Evolutionary conservation across 2,329 filamentous ascomycete genomes (phyloP), one percentile per base, ranked within the genome.

Genomic region (Aspergillus latus): DNA sequence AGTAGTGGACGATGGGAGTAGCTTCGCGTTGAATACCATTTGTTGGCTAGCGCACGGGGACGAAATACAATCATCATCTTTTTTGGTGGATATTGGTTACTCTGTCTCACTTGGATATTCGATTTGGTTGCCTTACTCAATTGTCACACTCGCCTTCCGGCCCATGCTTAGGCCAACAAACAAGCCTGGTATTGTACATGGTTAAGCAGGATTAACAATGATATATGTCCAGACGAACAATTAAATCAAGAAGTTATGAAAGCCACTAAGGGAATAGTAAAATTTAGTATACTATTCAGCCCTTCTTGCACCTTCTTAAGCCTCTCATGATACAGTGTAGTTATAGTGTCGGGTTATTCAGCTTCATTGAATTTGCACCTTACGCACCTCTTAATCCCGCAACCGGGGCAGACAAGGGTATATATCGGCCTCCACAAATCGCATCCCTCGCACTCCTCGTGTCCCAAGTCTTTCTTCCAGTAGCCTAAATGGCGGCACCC

Each of bases 341-440:
- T 37, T 9, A 37, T 13, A 13, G 10, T 37, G 21, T 26, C 21
- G 30, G 26, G 16, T 26, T n/a, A 40, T 11, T 40, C 7, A 26
- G 5, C 28, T 21, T 16, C 29, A 7, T 44, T 45, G 32, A 69
- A 72, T 54, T 67, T 72, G 53, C 71, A 73, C 13, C 60, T 54
- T 21, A 70, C 62, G 45, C 71, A 73, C 4, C 61, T 64, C 48
- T 60, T 64, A 2, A 62, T 42, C 2, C 67, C 66, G 49, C 71
- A 73, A 9, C 57, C 59, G 1, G 66, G 61, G 42, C 71, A 73
- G 1, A 49, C 66, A 7, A 72, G 59, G 5, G 57, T 62, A 32
- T 62, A 73, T 4, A 72, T 54, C 0, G 70, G 71, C 57, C 49
- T 61, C 63, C 65, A 71, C 5, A 64, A 55, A 40, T 64, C 59